Base-by-base conservation (phyloP, 2,329 filamentous ascomycete species). In the Bipolaris zeicola region DNA sequence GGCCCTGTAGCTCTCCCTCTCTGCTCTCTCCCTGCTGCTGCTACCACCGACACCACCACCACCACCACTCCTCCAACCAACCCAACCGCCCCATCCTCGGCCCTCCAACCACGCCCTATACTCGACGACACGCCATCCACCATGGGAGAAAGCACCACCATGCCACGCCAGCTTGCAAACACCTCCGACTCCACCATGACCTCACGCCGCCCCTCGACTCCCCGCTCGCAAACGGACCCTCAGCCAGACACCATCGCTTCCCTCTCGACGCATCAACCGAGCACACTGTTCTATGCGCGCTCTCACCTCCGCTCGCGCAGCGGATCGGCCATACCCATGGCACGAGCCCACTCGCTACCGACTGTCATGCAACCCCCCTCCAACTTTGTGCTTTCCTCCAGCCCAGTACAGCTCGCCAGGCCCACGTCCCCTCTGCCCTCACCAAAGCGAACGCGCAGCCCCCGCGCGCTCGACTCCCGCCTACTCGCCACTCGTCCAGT, bases 251-350 rank as follows among this genome's bases (percentile, higher is more conserved):
- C 57, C n/a, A 54, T 66, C 34, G 64, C 37, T 22, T 42, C 63
- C 68, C 67, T 64, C 66, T 50, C 60, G 66, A 42, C 73, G 16
- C 31, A 71, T 54, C 73, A 75, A 49, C 76, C 79, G 50, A 82
- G 80, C 65, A 75, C 77, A 26, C 80, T 79, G n/a, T 79, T 79
- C 33, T 82, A 81, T 64, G 74, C 77, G 28, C 74, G 79, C 52
- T 70, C 69, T 33, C 80, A 82, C 67, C 67, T 81, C 20, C 78
- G 80, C 54, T 80, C 79, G 5, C 74, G 78, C 20, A 81, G 79
- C 53, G 74, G 72, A 57, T 77, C 76, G 33, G 70, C 71, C 41
- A 66, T 74, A 6, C 68, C 76, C 24, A 81, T 82, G 79, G 78
- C 75, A 41, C 70, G 80, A 55, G 79, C 80, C 34, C 78, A 81